Conservation (phyloP, 2,329 filamentous ascomycete genomes). For the Arachnopeziza araneosa region DNA sequence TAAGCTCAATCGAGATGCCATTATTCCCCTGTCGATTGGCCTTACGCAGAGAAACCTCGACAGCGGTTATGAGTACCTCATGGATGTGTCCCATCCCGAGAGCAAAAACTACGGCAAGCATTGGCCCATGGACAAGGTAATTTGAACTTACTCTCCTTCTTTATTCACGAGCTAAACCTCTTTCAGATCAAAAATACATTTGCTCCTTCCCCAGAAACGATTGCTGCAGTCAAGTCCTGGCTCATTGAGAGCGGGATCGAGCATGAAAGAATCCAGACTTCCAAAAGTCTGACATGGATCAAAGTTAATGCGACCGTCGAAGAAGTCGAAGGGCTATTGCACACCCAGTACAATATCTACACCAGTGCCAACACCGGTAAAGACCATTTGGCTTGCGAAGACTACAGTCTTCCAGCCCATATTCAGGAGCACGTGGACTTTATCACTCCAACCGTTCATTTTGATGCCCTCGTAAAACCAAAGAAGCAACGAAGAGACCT, state of each 20-base stretch:
- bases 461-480: conserved; percentile 13
- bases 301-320: conserved; percentile 30
- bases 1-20: conserved; percentile 13
- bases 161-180: background rate
- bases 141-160: conserved; percentile 34
- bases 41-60: conserved; percentile 41
- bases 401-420: conserved; percentile 13
- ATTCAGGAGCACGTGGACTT: conserved; percentile 13
- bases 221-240: conserved; percentile 41
- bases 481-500: conserved; percentile 10
- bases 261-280: conserved; percentile 41
- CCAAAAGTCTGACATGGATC: conserved; percentile 29
- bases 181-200: conserved; percentile 37
- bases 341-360: conserved; percentile 39
- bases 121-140: conserved; percentile 10
- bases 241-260: conserved; percentile 47
- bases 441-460: conserved; percentile 16
- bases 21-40: conserved; percentile 31
- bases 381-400: conserved; percentile 14
- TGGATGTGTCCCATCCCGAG: conserved; percentile 39
- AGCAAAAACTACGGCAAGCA: conserved; percentile 23
- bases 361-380: conserved; percentile 16
- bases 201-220: conserved; percentile 37
- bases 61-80: conserved; percentile 37
- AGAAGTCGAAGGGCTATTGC: conserved; percentile 46